Conservation (phyloP, 2,329 filamentous ascomycete species). For the Trichoderma atroviride region DNA sequence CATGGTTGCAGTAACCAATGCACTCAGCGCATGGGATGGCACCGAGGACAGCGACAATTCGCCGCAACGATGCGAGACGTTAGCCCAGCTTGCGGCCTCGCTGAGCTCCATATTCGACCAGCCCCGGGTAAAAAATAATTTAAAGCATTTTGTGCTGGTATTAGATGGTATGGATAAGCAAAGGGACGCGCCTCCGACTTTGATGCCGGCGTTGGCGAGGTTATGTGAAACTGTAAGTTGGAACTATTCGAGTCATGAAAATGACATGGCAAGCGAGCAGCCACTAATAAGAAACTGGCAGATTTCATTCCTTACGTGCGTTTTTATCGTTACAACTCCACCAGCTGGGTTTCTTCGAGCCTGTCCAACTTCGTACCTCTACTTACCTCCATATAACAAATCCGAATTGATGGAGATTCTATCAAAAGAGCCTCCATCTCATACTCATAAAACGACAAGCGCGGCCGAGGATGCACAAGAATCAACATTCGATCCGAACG, state of each 20-base stretch:
- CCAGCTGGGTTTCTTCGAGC: conserved; percentile 70
- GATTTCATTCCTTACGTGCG: conserved; percentile 76
- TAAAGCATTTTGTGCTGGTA: conserved; percentile 74
- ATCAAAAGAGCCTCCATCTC: conserved; percentile 51
- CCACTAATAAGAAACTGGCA: conserved; percentile 41
- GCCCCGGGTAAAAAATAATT: conserved; percentile 37
- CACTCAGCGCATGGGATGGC: conserved; percentile 42
- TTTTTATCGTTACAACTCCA: conserved; percentile 77
- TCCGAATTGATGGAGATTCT: conserved; percentile 78
- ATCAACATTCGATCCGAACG: conserved; percentile 50
- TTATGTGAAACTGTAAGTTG: conserved; percentile 74
- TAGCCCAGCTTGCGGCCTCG: conserved; percentile 75
- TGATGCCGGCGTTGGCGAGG: conserved; percentile 79
- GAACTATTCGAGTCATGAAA: neutral
- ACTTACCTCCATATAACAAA: conserved; percentile 84
- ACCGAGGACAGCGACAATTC: neutral
- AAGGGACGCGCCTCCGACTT: conserved; percentile 74
- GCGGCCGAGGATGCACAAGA: conserved; percentile 1
- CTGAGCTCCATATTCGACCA: conserved; percentile 65
- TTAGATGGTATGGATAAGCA: conserved; percentile 87
- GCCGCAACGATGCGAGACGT: conserved; percentile 72
- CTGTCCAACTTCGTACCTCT: conserved; percentile 72
- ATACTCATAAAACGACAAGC: conserved; percentile 51
- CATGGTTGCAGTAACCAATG: conserved; percentile 59
- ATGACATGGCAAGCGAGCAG: neutral